Evolutionary conservation across 2,329 filamentous ascomycete genomes (phyloP).

Genomic region (Lecanicillium sp.): DNA sequence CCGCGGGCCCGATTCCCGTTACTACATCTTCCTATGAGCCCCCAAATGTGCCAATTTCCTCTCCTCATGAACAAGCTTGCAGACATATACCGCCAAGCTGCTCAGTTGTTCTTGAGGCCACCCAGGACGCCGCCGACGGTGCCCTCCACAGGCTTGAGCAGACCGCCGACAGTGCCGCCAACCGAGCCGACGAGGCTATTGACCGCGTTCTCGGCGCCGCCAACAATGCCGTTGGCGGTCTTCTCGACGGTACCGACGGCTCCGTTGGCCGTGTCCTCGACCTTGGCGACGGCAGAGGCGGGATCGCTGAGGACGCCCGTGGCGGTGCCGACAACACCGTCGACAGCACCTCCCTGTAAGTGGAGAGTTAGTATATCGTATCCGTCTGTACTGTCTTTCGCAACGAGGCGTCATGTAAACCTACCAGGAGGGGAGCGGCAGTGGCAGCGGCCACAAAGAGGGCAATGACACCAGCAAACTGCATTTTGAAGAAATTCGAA

Average conservation of each 20-base stretch:
- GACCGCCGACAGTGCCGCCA: background rate
- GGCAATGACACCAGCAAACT: constrained; percentile 1
- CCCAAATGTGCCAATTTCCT: too few relatives aligned
- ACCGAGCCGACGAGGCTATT: background rate
- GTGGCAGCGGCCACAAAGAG: constrained; percentile 4
- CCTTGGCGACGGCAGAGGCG: background rate
- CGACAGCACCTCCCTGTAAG: background rate
- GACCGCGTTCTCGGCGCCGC: background rate
- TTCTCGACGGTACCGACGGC: background rate
- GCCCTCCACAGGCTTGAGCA: background rate
- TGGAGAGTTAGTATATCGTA: background rate
- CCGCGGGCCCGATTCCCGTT: too few relatives aligned
- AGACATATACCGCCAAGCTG: too few relatives aligned
- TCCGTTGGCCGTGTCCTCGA: background rate
- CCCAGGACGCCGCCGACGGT: background rate
- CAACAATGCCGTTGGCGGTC: background rate
- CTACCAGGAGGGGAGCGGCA: background rate
- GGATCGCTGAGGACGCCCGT: background rate
- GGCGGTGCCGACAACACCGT: background rate
- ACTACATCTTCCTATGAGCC: too few relatives aligned
- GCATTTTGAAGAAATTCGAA: constrained; percentile 3
- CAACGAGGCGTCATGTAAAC: background rate
- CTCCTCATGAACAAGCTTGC: too few relatives aligned
- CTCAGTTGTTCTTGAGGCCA: background rate
- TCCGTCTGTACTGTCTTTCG: background rate